Evolutionary conservation across 2,329 filamentous ascomycete genomes (phyloP), one percentile per base, ranked within the genome.

Genomic region (Huntiella bhutanensis): DNA sequence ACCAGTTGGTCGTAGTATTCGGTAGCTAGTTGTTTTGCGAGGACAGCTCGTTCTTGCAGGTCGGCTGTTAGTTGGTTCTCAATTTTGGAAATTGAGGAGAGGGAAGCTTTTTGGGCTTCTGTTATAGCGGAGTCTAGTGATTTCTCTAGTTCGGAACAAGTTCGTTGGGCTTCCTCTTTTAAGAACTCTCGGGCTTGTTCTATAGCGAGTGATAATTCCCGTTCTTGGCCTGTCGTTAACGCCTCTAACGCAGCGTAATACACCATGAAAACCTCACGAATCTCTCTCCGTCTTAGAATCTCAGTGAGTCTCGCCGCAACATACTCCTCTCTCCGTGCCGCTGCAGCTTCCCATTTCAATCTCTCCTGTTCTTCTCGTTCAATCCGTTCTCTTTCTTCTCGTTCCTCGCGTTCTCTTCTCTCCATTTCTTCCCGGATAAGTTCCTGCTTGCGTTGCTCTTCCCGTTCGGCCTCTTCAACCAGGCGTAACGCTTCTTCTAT

Each of bases 11-110:
- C 50, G 0, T 60, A 53, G 52, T 73, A 73, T 32, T 62, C 55
- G 3, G 62, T 58, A 51, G 73, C 68, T 4, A 69, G 56, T 5
- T 53, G 55, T 7, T 55, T 55, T 53, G 73, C 70, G 38, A 62
- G 57, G 1, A 53, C 54, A 0, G 62, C 57, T 1, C 69, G 64
- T 3, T 54, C 50, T 4, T 55, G 55, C 51, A 66, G 67, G 33
- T 74, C 69, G 4, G 52, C 51, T 4, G 59, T 50, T 45, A 69
- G 59, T 2, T 50, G 47, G 0, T 51, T 47, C 51, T 68, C 61
- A 16, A 57, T 57, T 1, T 58, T 55, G 2, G 52, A 48, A 5
- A 68, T 48, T 41, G 58, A 60, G 1, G 48, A 53, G 5, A 54
- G 52, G 0, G 57, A 55, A 2, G 52, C 51, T 0, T 49, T 50